Conservation (phyloP, 2,329 filamentous ascomycete genomes). For the Fusarium aywerte region DNA sequence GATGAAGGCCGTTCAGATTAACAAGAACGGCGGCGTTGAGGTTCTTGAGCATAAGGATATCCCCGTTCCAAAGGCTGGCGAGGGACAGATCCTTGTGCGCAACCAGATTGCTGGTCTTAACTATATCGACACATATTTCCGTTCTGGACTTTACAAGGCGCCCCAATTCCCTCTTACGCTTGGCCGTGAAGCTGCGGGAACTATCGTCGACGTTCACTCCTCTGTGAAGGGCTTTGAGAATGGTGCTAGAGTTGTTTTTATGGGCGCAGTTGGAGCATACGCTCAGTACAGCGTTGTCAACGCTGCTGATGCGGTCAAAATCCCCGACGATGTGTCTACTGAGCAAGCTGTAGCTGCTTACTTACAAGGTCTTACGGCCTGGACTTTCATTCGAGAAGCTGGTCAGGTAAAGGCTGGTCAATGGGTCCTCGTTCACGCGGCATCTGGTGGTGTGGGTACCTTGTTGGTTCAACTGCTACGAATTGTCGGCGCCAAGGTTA, state of each 20-base stretch:
- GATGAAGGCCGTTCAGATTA: slow-evolving; percentile 74
- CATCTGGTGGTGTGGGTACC: slow-evolving; percentile 82
- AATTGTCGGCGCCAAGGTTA: slow-evolving; percentile 77
- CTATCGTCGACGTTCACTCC: slow-evolving; percentile 69
- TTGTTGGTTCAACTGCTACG: slow-evolving; percentile 80
- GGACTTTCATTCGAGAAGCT: slow-evolving; percentile 81
- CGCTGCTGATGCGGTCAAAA: slow-evolving; percentile 64
- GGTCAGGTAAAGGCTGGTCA: slow-evolving; percentile 80
- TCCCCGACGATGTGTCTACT: slow-evolving; percentile 71
- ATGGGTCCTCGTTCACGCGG: slow-evolving; percentile 86
- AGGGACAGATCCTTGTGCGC: slow-evolving; percentile 81
- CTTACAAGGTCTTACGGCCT: slow-evolving; percentile 85
- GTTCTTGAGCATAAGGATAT: slow-evolving; percentile 79
- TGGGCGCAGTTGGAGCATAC: slow-evolving; percentile 63
- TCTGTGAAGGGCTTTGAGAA: slow-evolving; percentile 65
- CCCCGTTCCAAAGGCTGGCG: slow-evolving; percentile 71
- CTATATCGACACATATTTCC: slow-evolving; percentile 93
- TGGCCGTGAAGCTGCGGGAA: slow-evolving; percentile 82
- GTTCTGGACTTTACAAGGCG: slow-evolving; percentile 80
- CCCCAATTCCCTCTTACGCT: slow-evolving; percentile 76
- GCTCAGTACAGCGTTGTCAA: slow-evolving; percentile 67
- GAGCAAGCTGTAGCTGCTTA: slow-evolving; percentile 74
- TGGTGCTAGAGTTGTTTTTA: slow-evolving; percentile 78
- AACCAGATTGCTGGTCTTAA: slow-evolving; percentile 86
- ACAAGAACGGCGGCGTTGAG: slow-evolving; percentile 72